Percentiles rank a stretch among this genome's conserved stretches.
phyloP scores from a whole-genome alignment of 345 rosid genomes.

The Aquilaria yunnanensis region DNA sequence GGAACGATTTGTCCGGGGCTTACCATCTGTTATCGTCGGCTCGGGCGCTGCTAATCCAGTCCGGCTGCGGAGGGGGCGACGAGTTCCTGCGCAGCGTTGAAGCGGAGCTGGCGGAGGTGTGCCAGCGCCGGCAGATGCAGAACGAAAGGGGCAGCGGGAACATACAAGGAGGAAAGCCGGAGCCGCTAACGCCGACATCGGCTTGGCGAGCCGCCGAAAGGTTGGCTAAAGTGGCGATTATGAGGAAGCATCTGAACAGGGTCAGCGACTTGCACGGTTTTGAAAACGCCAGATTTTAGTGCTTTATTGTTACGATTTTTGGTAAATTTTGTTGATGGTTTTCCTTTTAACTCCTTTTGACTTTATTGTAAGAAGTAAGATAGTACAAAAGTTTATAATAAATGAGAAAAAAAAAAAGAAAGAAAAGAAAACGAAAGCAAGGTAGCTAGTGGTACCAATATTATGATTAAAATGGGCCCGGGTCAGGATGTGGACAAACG shows the following conservation, averaged over 20 bases:
- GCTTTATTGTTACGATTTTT: slow-evolving; percentile 1
- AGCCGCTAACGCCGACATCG: slow-evolving; percentile 81
- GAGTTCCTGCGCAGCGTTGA: slow-evolving; percentile 51
- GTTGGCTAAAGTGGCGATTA: slow-evolving; percentile 82
- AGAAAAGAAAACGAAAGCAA: too few species aligned
- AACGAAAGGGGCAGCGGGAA: slow-evolving; percentile 15
- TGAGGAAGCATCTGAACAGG: slow-evolving; percentile 88
- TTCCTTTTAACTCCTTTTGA: not conserved
- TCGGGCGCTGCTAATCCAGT: slow-evolving; percentile 52
- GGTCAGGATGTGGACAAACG: slow-evolving; percentile 21
- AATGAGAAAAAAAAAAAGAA: not conserved
- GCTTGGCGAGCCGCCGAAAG: slow-evolving; percentile 93
- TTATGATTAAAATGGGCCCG: slow-evolving; percentile 7
- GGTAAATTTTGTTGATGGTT: too few species aligned
- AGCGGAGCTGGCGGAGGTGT: slow-evolving; percentile 57
- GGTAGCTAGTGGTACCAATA: too few species aligned
- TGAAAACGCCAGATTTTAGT: slow-evolving; percentile 86
- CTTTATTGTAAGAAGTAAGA: slow-evolving; percentile 22
- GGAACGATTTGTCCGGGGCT: slow-evolving; percentile 48
- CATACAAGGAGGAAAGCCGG: slow-evolving; percentile 36
- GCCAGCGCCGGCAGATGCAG: slow-evolving; percentile 25
- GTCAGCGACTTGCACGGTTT: slow-evolving; percentile 96
- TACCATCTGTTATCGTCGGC: slow-evolving; percentile 64
- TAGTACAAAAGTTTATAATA: slow-evolving; percentile 13
- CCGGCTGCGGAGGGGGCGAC: slow-evolving; percentile 33